A percentile compares a stretch with the other conserved stretches of the same genome.
Conservation (phyloP, 257 asterid species). For the Rhazya stricta region DNA sequence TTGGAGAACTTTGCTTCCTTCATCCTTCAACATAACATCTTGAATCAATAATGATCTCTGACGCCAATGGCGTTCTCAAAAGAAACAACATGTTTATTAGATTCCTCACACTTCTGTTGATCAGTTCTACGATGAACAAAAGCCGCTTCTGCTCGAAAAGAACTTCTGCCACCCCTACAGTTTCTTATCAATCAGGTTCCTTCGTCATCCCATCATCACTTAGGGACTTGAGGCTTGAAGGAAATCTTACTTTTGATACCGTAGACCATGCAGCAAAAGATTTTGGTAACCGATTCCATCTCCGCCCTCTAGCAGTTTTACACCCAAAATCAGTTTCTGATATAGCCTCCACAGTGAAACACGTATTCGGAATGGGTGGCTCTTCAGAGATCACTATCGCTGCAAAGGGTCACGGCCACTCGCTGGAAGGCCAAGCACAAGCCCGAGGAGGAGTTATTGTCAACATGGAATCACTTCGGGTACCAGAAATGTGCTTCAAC, state of each 20-base stretch:
- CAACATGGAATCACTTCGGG: slow-evolving; percentile 58
- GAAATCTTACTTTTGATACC: slow-evolving; percentile 44
- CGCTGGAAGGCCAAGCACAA: slow-evolving; percentile 82
- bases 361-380: slow-evolving; percentile 39
- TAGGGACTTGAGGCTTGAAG: slow-evolving; percentile 42
- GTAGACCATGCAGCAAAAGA: slow-evolving; percentile 56
- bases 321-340: slow-evolving; percentile 73
- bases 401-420: slow-evolving; percentile 88
- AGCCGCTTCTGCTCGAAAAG: slow-evolving; percentile 31
- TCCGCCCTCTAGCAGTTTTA: slow-evolving; percentile 59
- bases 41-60: slow-evolving; percentile 26
- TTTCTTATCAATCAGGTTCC: slow-evolving; percentile 18
- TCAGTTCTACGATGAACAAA: slow-evolving; percentile 38
- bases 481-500: slow-evolving; percentile 42
- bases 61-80: slow-evolving; percentile 27
- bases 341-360: slow-evolving; percentile 47
- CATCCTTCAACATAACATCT: neutral
- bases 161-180: slow-evolving; percentile 28
- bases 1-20: neutral
- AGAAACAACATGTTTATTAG: slow-evolving; percentile 36
- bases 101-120: slow-evolving; percentile 38
- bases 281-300: slow-evolving; percentile 61
- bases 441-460: slow-evolving; percentile 62
- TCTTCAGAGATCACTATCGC: slow-evolving; percentile 57
- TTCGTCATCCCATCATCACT: slow-evolving; percentile 34